Conservation (phyloP, 129 eudicot species). For the Kitagawia praeruptora region DNA sequence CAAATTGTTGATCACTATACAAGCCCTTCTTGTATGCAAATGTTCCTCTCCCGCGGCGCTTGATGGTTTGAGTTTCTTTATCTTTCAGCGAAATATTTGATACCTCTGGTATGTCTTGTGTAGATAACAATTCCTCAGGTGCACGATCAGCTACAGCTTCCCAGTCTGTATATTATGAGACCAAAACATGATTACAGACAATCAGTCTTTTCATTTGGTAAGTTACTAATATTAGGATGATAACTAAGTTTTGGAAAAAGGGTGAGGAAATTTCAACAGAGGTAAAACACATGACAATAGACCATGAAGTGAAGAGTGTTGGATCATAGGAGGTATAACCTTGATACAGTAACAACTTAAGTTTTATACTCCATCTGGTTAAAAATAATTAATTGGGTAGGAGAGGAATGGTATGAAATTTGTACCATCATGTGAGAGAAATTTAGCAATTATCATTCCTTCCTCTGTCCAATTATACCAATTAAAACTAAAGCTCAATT, state of each 20-base stretch:
- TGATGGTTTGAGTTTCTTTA: constrained; percentile 27
- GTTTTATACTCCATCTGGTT: not conserved
- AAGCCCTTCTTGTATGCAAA: constrained; percentile 68
- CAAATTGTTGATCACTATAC: constrained; percentile 56
- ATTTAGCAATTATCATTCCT: not conserved
- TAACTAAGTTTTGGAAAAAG: not conserved
- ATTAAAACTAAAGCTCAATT: not conserved
- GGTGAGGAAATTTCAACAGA: not conserved
- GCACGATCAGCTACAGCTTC: constrained; percentile 89
- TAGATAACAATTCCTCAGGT: constrained; percentile 68
- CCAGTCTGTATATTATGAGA: constrained; percentile 53
- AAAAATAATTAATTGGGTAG: not conserved
- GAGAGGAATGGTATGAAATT: not conserved
- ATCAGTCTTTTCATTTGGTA: not conserved
- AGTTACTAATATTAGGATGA: not conserved
- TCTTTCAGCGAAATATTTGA: constrained; percentile 55
- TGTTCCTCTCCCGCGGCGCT: constrained; percentile 90
- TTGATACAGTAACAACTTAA: not conserved
- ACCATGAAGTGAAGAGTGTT: not conserved
- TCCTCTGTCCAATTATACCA: not conserved
- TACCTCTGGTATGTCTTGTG: constrained; percentile 35
- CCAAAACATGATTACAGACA: not conserved
- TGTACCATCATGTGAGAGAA: not conserved
- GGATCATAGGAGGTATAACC: not conserved
- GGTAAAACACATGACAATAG: not conserved